Percentiles rank a stretch among this genome's conserved stretches.
Evolutionary conservation across 2,329 filamentous ascomycete genomes (phyloP).

Genomic region (Fusarium sp.): DNA sequence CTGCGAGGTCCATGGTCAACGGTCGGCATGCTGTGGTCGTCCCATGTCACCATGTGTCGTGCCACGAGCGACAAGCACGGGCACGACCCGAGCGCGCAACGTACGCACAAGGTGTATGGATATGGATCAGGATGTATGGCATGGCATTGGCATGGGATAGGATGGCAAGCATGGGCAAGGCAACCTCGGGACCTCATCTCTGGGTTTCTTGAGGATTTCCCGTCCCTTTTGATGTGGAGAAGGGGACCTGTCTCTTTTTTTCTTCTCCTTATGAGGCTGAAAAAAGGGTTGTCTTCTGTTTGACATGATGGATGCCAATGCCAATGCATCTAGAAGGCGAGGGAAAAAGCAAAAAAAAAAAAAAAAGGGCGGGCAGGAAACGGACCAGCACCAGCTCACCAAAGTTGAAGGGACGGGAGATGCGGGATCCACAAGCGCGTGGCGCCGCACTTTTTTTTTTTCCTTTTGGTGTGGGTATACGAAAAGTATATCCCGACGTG

Average conservation of each 20-base stretch:
- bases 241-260: background rate
- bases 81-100: slow-evolving; percentile 32
- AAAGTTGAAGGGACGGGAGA: slow-evolving; percentile 22
- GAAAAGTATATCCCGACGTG: slow-evolving; percentile 27
- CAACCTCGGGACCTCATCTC: slow-evolving; percentile 13
- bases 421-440: slow-evolving; percentile 38
- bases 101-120: slow-evolving; percentile 5
- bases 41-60: slow-evolving; percentile 42
- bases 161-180: background rate
- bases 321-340: slow-evolving; percentile 40
- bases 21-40: slow-evolving; percentile 37
- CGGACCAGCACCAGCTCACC: background rate
- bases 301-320: slow-evolving; percentile 38
- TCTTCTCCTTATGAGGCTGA: slow-evolving; percentile 38
- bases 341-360: slow-evolving; percentile 27
- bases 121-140: slow-evolving; percentile 21
- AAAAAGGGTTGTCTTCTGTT: slow-evolving; percentile 17
- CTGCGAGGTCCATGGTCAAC: slow-evolving; percentile 25
- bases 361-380: slow-evolving; percentile 14
- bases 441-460: slow-evolving; percentile 32
- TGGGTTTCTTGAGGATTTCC: background rate
- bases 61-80: slow-evolving; percentile 35
- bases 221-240: slow-evolving; percentile 15
- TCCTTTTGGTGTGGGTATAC: slow-evolving; percentile 30
- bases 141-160: slow-evolving; percentile 19